Base-by-base conservation (phyloP, 805 yeast genomes). In the Wickerhamomyces rabaulensis region DNA sequence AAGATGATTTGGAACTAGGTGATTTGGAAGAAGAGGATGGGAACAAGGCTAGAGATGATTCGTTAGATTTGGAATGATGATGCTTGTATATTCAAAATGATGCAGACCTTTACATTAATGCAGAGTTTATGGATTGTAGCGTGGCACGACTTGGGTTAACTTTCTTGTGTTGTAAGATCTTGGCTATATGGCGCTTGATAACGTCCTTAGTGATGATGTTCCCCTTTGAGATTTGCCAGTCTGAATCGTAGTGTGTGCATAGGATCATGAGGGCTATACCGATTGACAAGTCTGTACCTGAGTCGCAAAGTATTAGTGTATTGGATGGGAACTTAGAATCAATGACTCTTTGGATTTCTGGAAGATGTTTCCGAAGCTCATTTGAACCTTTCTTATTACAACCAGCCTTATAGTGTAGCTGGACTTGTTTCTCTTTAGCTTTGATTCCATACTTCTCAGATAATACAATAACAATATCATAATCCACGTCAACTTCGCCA, bases 111-210 rank as follows among this genome's bases (percentile, higher is more conserved):
- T 26, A 74, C 80, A 84, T 76, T 26, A 84, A 53, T 49, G 52
- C 78, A 2, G 80, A 63, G 51, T 87, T 84, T 2, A 86, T 79
- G 25, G 91, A 76, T 54, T 84, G 90, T 37, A 87, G 66, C 0
- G 95, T 84, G 10, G 87, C 81, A 42, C 96, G 69, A 46, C 90
- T 81, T 0, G 96, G 95, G 49, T 87, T 85, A 5, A 77, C 78
- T 37, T 73, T 76, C n/a, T 75, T 60, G 8, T 66, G 61, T 3
- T 72, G 64, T 16, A 75, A 68, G 3, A 88, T 55, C 40, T 61
- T 61, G 3, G 80, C 75, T 26, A 88, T 64, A 45, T 84, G 82
- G 47, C 72, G 73, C 46, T 80, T 74, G 5, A 86, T 74, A 9
- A 69, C 61, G 23, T 73, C 78, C 57, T 85, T 85, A 22, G 74